Conservation (phyloP, 2,329 filamentous ascomycete genomes). For the Talaromyces marneffei region DNA sequence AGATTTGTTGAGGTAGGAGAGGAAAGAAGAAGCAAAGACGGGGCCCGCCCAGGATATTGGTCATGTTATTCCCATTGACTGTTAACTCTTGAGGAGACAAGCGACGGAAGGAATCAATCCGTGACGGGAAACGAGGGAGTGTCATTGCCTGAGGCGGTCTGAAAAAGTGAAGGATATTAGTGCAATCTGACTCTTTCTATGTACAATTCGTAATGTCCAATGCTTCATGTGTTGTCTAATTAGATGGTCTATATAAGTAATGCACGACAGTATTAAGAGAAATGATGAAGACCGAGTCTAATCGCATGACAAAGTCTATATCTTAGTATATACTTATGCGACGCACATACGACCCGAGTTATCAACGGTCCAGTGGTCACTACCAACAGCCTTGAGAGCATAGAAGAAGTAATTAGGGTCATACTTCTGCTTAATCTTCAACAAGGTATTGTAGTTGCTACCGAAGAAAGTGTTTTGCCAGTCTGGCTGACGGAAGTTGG, state of each 20-base stretch:
- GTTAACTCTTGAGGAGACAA: no score
- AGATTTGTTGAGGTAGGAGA: not conserved
- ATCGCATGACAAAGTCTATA: not conserved
- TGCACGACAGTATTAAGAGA: not conserved
- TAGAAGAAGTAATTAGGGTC: slow-evolving; percentile 19
- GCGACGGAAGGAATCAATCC: not conserved
- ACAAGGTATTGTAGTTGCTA: slow-evolving; percentile 22
- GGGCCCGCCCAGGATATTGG: no score
- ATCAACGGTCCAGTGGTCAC: slow-evolving; percentile 8
- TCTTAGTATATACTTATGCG: not conserved
- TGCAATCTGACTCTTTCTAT: not conserved
- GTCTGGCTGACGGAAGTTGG: slow-evolving; percentile 17
- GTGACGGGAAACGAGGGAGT: not conserved
- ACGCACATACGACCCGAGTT: not conserved
- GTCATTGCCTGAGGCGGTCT: not conserved
- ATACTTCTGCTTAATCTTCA: slow-evolving; percentile 24
- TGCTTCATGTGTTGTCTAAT: not conserved
- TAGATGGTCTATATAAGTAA: not conserved
- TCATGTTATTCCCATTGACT: no score
- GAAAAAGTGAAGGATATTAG: not conserved
- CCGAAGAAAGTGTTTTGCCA: slow-evolving; percentile 21
- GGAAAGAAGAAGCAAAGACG: not conserved
- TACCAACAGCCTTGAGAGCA: slow-evolving; percentile 6
- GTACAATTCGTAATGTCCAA: not conserved
- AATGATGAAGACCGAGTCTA: not conserved